Percentiles rank a stretch among this genome's conserved stretches.
phyloP scores from a whole-genome alignment of 768 basidiomycete genomes.

The Boletus barrowsii region DNA sequence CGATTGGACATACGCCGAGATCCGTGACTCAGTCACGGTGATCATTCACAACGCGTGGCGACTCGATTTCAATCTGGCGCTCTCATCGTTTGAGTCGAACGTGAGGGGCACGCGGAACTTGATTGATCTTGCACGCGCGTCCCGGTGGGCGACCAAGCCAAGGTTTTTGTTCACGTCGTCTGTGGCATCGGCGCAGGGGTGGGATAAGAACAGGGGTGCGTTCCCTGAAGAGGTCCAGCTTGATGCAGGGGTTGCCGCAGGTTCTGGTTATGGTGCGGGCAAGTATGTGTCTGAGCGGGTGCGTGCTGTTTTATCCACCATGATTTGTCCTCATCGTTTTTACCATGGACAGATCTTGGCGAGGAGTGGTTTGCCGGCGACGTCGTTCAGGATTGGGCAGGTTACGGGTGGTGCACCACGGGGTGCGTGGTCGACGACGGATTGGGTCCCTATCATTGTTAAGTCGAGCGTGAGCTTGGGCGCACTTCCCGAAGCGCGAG shows the following conservation, averaged over 20 bases:
- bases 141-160: slow-evolving; percentile 23
- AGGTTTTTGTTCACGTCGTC: slow-evolving; percentile 43
- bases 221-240: slow-evolving; percentile 33
- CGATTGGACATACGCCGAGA: slow-evolving; percentile 19
- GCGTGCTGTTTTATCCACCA: neutral
- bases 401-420: slow-evolving; percentile 32
- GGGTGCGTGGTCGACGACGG: slow-evolving; percentile 37
- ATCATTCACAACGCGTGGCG: slow-evolving; percentile 50
- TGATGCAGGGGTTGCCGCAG: slow-evolving; percentile 28
- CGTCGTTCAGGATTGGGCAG: slow-evolving; percentile 37
- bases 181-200: slow-evolving; percentile 26
- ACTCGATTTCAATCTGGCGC: slow-evolving; percentile 48
- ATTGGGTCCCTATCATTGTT: slow-evolving; percentile 38
- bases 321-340: neutral
- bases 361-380: slow-evolving; percentile 30
- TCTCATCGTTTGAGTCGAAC: slow-evolving; percentile 50
- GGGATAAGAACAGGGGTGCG: slow-evolving; percentile 11
- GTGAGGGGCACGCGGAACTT: slow-evolving; percentile 39
- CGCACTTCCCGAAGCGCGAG: slow-evolving; percentile 29
- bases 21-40: slow-evolving; percentile 29
- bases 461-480: slow-evolving; percentile 33
- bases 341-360: slow-evolving; percentile 25
- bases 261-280: slow-evolving; percentile 36
- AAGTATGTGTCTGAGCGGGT: slow-evolving; percentile 29
- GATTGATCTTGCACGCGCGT: slow-evolving; percentile 27